Percentiles rank a stretch among this genome's conserved stretches.
phyloP scores from a whole-genome alignment of 106 monocot species.

The Dioscorea dumetorum region DNA sequence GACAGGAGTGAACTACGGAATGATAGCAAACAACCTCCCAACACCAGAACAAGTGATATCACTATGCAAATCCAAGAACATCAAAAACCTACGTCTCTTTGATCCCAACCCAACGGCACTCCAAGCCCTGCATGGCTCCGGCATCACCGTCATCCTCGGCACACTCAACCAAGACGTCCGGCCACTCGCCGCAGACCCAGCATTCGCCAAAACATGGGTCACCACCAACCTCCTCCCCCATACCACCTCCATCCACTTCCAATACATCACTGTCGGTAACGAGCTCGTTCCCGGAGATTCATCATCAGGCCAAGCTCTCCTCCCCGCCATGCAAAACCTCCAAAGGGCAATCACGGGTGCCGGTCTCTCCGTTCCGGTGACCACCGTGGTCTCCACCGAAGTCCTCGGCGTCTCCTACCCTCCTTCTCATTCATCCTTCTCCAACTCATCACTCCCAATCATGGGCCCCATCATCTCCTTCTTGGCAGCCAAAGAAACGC shows the following conservation, averaged over 20 bases:
- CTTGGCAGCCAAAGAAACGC: slow-evolving; percentile 1
- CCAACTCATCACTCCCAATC: neutral
- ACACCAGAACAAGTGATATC: slow-evolving; percentile 3
- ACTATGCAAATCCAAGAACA: slow-evolving; percentile 9
- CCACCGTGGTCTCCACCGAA: neutral
- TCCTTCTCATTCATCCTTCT: slow-evolving; percentile 9
- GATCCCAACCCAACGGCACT: slow-evolving; percentile 3
- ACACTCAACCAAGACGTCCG: slow-evolving; percentile 15
- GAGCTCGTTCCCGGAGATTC: slow-evolving; percentile 34
- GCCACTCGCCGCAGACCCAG: neutral
- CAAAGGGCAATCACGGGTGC: slow-evolving; percentile 16
- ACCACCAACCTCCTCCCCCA: slow-evolving; percentile 4
- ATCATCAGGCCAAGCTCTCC: slow-evolving; percentile 17
- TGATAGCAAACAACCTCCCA: slow-evolving; percentile 13
- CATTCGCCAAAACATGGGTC: slow-evolving; percentile 10
- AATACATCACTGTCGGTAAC: slow-evolving; percentile 41
- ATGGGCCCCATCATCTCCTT: slow-evolving; percentile 23
- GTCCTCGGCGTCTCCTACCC: slow-evolving; percentile 8
- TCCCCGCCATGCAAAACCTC: slow-evolving; percentile 38
- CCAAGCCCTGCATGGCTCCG: slow-evolving; percentile 9
- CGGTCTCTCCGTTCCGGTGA: slow-evolving; percentile 15
- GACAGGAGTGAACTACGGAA: slow-evolving; percentile 18
- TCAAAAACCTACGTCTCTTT: slow-evolving; percentile 12
- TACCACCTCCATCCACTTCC: slow-evolving; percentile 8
- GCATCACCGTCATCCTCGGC: slow-evolving; percentile 17